Conservation (phyloP, 1,284 basidiomycete genomes). For the Malassezia caprae region DNA sequence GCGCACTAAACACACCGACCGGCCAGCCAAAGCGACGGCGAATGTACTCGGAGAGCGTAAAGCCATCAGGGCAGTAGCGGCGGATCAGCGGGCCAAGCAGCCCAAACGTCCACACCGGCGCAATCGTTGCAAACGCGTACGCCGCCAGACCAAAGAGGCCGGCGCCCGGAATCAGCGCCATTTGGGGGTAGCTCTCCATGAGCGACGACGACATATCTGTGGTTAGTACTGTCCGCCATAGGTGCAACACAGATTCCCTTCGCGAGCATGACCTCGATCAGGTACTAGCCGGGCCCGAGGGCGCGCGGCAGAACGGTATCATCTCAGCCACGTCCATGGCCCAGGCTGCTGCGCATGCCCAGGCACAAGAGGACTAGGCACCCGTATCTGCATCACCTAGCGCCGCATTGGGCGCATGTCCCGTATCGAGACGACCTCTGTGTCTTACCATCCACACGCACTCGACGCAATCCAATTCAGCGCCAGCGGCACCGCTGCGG, state of each 20-base stretch:
- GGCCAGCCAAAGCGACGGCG: constrained; percentile 45
- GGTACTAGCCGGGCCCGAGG: constrained; percentile 23
- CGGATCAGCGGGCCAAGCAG: constrained; percentile 46
- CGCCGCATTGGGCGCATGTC: constrained; percentile 8
- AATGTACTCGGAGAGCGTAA: constrained; percentile 46
- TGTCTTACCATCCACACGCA: constrained; percentile 26
- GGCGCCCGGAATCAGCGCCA: constrained; percentile 44
- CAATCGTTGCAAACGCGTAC: constrained; percentile 42
- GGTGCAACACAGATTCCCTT: constrained; percentile 44
- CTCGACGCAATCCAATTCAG: constrained; percentile 48
- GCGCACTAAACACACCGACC: constrained; percentile 36
- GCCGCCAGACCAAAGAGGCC: constrained; percentile 41
- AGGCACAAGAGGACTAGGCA: background rate
- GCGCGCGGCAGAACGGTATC: constrained; percentile 19
- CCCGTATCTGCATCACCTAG: constrained; percentile 15
- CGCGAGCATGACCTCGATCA: constrained; percentile 49
- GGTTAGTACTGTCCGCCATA: constrained; percentile 9
- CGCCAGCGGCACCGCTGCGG: constrained; percentile 36
- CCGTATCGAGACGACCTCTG: constrained; percentile 6
- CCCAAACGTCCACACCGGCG: constrained; percentile 45
- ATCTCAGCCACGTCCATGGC: constrained; percentile 19
- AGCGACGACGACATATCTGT: constrained; percentile 47
- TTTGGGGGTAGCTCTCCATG: constrained; percentile 46
- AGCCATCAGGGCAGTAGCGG: constrained; percentile 42
- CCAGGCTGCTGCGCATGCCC: background rate